A percentile compares a stretch with the other conserved stretches of the same genome.
Conservation (phyloP, 257 asterid species). For the Solanum tarijense region DNA sequence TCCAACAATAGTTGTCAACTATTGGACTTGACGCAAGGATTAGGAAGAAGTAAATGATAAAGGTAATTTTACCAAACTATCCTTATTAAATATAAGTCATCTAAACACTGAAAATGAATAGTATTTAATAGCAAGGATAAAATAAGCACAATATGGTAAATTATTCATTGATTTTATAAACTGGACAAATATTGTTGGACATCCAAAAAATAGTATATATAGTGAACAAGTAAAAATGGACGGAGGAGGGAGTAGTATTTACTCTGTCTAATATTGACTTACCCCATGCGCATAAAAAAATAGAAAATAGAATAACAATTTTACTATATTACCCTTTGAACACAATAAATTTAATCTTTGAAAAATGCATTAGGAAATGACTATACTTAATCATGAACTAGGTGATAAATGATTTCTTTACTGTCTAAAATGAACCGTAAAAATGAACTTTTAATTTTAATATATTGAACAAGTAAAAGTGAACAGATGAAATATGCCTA, state of each 20-base stretch:
- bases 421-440: neutral
- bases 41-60: too few species aligned
- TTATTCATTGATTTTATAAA: too few species aligned
- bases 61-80: too few species aligned
- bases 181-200: rapidly evolving
- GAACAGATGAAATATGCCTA: rapidly evolving
- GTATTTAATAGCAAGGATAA: too few species aligned
- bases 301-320: neutral
- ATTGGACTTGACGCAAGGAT: neutral
- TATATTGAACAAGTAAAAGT: neutral
- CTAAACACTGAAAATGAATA: too few species aligned
- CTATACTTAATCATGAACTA: too few species aligned
- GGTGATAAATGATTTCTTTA: neutral
- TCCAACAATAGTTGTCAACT: too few species aligned
- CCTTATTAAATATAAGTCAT: too few species aligned
- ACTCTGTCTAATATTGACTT: neutral
- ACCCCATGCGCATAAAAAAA: too few species aligned
- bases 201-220: too few species aligned
- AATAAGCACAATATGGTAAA: too few species aligned
- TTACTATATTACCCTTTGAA: neutral
- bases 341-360: neutral
- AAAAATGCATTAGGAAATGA: neutral
- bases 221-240: too few species aligned
- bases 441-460: neutral
- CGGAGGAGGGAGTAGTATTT: neutral